Base-by-base conservation (phyloP, 495 filamentous ascomycete genomes). In the Annulohypoxylon nitens region DNA sequence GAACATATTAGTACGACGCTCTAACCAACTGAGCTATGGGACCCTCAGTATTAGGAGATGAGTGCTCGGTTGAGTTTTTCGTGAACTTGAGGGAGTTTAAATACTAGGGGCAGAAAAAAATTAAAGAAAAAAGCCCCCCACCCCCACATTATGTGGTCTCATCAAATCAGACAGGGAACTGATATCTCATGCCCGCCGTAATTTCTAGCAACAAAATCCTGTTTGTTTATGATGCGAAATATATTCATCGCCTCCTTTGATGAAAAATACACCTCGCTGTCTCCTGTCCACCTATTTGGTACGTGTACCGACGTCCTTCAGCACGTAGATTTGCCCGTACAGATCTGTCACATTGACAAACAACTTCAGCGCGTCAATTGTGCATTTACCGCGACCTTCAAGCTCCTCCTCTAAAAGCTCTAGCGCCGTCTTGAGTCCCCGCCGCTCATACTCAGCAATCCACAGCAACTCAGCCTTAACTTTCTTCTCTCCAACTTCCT, bases 361-460 rank as follows among this genome's bases (percentile, higher is more conserved):
- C 14, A 63, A 11, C 12, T 20, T 20, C 7, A 63, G 1, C 14
- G 43, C 61, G 23, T 39, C 20, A 33, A 39, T 23, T 4, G 11
- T 16, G 5, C 33, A 12, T 39, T 26, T 26, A 3, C 41, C 39
- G 12, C 14, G 2, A 14, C 23, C 14, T 11, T 23, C 14, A 33
- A 61, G 25, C 25, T 48, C 39, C 3, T 18, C 26, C 25, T 25
- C 30, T 23, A 63, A n/a, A 4, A 25, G 12, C 7, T 7, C 33
- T 18, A 63, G 4, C n/a, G 61, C 30, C 1, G 20, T n/a, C 8
- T 30, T 30, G 23, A 51, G 45, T 1, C 61, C 30, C 14, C 26
- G 26, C 33, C 61, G 47, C 47, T 63, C 61, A 25, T 63, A 63
- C 26, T 48, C 61, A 4, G 60, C 43, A n/a, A 62, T 62, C 7